Evolutionary conservation across 805 yeast genomes (phyloP), one percentile per base, ranked within the genome.

Genomic region (Kazachstania africana): DNA sequence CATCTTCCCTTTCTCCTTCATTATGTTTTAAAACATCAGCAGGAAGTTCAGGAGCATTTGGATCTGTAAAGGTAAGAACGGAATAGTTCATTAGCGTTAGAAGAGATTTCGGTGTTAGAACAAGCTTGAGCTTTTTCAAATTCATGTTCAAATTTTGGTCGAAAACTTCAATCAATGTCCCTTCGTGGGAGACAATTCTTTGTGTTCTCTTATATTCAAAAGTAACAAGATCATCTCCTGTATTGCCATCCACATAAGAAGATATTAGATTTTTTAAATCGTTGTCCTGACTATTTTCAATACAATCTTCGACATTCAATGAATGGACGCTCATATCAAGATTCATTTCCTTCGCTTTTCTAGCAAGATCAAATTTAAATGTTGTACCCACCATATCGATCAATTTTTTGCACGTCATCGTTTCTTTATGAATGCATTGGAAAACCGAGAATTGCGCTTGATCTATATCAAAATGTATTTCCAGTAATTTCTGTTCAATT

Each of bases 21-120:
- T 78, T 78, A 44, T 79, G 87, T 34, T 77, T 72, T 36, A 79
- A 60, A 19, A 64, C 73, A 57, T 78, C 87, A 0, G 85, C 78
- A 1, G 83, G 81, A 1, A 74, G 60, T 26, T 72, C 74, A 5
- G 70, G 71, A 1, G 79, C 76, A 38, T 72, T 35, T 0, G 94
- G 94, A 53, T 78, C 78, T 0, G 95, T 79, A 51, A 91, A 91
- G 0, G 97, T 91, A 27, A 84, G 80, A 46, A 87, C 60, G 2
- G 80, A 64, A 51, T 78, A 91, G 51, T 85, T 88, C 40, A 88
- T 57, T 10, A 91, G 59, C 1, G 93, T 78, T 38, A 91, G 62
- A 12, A 81, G 57, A 1, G 94, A 79, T 47, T 73, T 79, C 29
- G 96, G 72, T 0, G 93, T 74, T 5, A 87, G 56, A 2, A 81